Evolutionary conservation across 345 rosid species (phyloP).

Genomic region (Citrus unshiu): DNA sequence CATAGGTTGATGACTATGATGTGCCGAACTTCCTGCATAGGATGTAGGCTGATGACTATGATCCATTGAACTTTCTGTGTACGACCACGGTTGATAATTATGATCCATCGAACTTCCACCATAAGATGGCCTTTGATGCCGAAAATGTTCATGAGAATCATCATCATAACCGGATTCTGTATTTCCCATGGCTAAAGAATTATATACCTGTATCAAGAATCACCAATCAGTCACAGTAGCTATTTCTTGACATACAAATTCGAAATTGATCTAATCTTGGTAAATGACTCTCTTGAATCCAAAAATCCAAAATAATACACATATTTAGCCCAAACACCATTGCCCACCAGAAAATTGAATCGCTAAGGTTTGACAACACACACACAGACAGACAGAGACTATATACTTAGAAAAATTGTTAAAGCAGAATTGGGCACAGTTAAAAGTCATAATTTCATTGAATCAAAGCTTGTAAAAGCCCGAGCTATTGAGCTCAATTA

Average conservation of each 20-base stretch:
- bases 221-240: neutral
- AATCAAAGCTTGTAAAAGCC: neutral
- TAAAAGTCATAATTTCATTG: neutral
- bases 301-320: neutral
- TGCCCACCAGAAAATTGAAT: neutral
- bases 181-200: slow-evolving; percentile 32
- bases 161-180: slow-evolving; percentile 27
- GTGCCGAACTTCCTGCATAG: slow-evolving; percentile 20
- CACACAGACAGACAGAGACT: too few relatives aligned
- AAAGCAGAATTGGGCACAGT: neutral
- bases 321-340: neutral
- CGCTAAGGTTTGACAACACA: neutral
- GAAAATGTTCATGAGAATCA: slow-evolving; percentile 19
- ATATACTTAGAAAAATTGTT: neutral
- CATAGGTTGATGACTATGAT: neutral
- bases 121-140: slow-evolving; percentile 19
- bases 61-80: slow-evolving; percentile 19
- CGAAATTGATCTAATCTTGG: too few relatives aligned
- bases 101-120: slow-evolving; percentile 29
- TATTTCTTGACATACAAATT: neutral
- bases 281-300: neutral
- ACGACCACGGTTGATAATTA: slow-evolving; percentile 22
- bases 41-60: slow-evolving; percentile 23
- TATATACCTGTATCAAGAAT: slow-evolving; percentile 12
- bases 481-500: neutral